Percentiles rank a stretch among this genome's conserved stretches.
These are phyloP conservation scores for Neurospora sublineolata DNA, from an alignment of 495 filamentous ascomycete genomes.

Conservation along the genomic window DNA sequence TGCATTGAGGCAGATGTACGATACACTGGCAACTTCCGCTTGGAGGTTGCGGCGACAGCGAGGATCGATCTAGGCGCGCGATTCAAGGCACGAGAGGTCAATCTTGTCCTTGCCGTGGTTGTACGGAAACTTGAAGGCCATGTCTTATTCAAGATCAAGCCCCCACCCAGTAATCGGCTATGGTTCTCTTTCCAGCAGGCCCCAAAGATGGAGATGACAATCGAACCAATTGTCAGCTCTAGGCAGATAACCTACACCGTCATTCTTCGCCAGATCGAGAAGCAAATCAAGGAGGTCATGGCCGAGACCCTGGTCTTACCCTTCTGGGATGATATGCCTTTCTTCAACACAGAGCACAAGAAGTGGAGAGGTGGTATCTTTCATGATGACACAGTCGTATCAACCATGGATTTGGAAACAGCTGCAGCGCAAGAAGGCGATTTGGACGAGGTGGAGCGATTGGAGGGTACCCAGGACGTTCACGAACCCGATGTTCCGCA, in stretches of 20 bases:
- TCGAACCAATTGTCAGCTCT: slow-evolving; percentile 89
- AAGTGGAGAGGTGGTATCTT: slow-evolving; percentile 85
- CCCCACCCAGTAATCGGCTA: slow-evolving; percentile 84
- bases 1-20: slow-evolving; percentile 74
- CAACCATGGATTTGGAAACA: slow-evolving; percentile 28
- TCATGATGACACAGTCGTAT: slow-evolving; percentile 37
- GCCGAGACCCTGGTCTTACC: slow-evolving; percentile 88
- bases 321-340: slow-evolving; percentile 91
- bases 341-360: slow-evolving; percentile 66
- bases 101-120: slow-evolving; percentile 75
- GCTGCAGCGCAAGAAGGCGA: slow-evolving; percentile 48
- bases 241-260: slow-evolving; percentile 90
- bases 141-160: slow-evolving; percentile 74
- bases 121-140: slow-evolving; percentile 81
- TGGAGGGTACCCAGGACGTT: slow-evolving; percentile 20
- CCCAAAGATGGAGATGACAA: slow-evolving; percentile 83
- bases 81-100: slow-evolving; percentile 84
- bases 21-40: slow-evolving; percentile 77
- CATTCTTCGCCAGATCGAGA: slow-evolving; percentile 87
- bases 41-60: slow-evolving; percentile 82
- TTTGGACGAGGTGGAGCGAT: slow-evolving; percentile 35
- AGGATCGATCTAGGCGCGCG: slow-evolving; percentile 79
- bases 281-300: slow-evolving; percentile 81
- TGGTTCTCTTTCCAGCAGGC: slow-evolving; percentile 90
- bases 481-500: slow-evolving; percentile 28